Percentiles rank a stretch among this genome's conserved stretches.
phyloP scores from a whole-genome alignment of 345 rosid species.

The Capsella bursapastoris region DNA sequence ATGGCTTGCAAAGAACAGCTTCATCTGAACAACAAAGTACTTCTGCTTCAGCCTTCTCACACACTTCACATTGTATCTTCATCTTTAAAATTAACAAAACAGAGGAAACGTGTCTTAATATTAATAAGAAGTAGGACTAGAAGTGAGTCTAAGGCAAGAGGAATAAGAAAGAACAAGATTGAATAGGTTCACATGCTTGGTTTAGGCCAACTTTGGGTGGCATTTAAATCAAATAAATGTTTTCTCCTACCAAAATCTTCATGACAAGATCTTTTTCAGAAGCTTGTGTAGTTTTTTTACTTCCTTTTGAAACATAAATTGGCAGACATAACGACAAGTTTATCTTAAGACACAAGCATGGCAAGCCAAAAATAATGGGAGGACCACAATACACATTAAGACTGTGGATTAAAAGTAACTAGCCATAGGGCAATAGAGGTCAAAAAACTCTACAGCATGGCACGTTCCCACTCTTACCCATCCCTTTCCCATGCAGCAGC shows the following conservation, averaged over 20 bases:
- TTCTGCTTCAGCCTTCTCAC: slow-evolving; percentile 53
- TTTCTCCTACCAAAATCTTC: slow-evolving; percentile 26
- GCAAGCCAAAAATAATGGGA: slow-evolving; percentile 38
- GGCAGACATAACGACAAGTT: slow-evolving; percentile 34
- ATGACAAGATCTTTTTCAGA: slow-evolving; percentile 26
- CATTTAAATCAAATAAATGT: slow-evolving; percentile 40
- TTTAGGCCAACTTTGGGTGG: slow-evolving; percentile 42
- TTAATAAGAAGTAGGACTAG: slow-evolving; percentile 11
- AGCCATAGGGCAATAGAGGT: slow-evolving; percentile 36
- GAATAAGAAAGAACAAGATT: slow-evolving; percentile 28
- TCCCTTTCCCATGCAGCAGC: slow-evolving; percentile 45
- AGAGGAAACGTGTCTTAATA: not conserved
- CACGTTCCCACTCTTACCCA: slow-evolving; percentile 29
- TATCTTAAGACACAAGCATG: slow-evolving; percentile 35
- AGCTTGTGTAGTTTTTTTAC: slow-evolving; percentile 6
- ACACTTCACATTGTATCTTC: slow-evolving; percentile 50
- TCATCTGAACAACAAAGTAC: slow-evolving; percentile 52
- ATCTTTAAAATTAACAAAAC: slow-evolving; percentile 15
- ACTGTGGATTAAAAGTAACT: slow-evolving; percentile 21
- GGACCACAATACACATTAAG: slow-evolving; percentile 41
- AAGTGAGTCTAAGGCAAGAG: slow-evolving; percentile 23
- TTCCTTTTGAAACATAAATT: slow-evolving; percentile 27
- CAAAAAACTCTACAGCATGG: slow-evolving; percentile 34
- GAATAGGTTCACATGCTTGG: slow-evolving; percentile 39
- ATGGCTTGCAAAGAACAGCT: slow-evolving; percentile 52